Evolutionary conservation across 1,284 basidiomycete species (phyloP), one percentile per base, ranked within the genome.

Genomic region (Cryptococcus sp.): DNA sequence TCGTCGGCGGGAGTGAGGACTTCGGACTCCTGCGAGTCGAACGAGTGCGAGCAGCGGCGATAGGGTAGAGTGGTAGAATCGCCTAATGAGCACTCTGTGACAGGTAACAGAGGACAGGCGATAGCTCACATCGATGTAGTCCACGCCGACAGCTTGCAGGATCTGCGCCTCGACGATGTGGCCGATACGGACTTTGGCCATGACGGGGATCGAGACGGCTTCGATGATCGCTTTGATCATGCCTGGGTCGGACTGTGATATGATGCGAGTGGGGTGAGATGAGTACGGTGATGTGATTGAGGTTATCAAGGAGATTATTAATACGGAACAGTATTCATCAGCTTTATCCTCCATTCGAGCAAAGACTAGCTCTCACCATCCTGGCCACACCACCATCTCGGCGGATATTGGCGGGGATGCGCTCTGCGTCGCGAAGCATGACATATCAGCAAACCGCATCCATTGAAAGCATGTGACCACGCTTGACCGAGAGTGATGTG

Each of bases 111-210:
- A n/a, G n/a, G n/a, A n/a, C n/a, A n/a, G n/a, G n/a, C n/a, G n/a
- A n/a, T n/a, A n/a, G 64, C 71, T 69, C 53, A 70, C 73, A 79
- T 99, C 96, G 69, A 99, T 96, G 80, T 98, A 99, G 81, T 99
- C 95, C 53, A 97, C 89, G 11, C 95, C 94, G 73, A 97, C 85
- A 20, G 87, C 85, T 84, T 98, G 93, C 38, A 98, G 82, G 71
- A 99, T 96, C 88, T 94, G 92, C 6, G 92, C 92, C 80, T 96
- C 94, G 61, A 95, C 94, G 68, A 95, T 90, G 81, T 99, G 95
- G 1, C 95, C 96, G 78, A 99, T 98, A 67, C 96, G 88, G 60
- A 77, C 76, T 62, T 80, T 80, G 54, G 80, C 79, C 79, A 81
- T 81, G 66, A 83, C 82, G 50, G 82, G 93, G 71, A 96, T 93